phyloP scores from a whole-genome alignment of 2,329 filamentous ascomycete species.

The Aspergillus jensenii region DNA sequence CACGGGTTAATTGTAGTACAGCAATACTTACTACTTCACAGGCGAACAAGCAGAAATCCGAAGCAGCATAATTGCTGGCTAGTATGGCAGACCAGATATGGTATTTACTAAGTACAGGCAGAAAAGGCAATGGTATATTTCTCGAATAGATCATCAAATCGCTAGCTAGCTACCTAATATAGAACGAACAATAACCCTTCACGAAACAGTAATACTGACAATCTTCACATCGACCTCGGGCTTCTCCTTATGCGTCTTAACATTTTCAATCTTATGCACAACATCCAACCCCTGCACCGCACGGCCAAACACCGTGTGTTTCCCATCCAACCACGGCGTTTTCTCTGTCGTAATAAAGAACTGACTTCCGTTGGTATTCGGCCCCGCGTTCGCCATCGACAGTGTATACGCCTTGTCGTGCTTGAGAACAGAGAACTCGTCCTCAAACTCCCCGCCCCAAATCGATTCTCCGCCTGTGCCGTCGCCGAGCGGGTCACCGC shows the following conservation, averaged over 20 bases:
- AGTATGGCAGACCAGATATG: too few species aligned
- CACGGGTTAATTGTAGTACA: too few species aligned
- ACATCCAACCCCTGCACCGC: slow-evolving; percentile 90
- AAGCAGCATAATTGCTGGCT: not conserved
- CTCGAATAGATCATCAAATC: not conserved
- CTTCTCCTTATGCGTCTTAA: slow-evolving; percentile 83
- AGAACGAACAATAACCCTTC: not conserved
- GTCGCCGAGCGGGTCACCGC: slow-evolving; percentile 81
- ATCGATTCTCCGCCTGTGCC: slow-evolving; percentile 89
- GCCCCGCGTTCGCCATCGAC: slow-evolving; percentile 96
- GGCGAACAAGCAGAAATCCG: not conserved
- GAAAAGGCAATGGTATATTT: not conserved
- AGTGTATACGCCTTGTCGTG: slow-evolving; percentile 97
- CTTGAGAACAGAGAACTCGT: slow-evolving; percentile 86
- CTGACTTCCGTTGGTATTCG: slow-evolving; percentile 92
- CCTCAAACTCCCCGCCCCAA: slow-evolving; percentile 88
- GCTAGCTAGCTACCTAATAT: not conserved
- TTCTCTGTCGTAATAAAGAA: slow-evolving; percentile 99
- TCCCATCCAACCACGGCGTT: slow-evolving; percentile 94
- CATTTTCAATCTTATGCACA: slow-evolving; percentile 92
- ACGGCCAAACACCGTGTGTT: slow-evolving; percentile 94
- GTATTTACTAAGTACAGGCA: too few species aligned
- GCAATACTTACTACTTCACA: too few species aligned
- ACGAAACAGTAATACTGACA: slow-evolving; percentile 66
- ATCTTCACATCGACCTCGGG: slow-evolving; percentile 98